A percentile compares a stretch with the other conserved stretches of the same genome.
Evolutionary conservation across 352 stramenopile genomes (phyloP).

Genomic region (Phytophthora pluvialis): DNA sequence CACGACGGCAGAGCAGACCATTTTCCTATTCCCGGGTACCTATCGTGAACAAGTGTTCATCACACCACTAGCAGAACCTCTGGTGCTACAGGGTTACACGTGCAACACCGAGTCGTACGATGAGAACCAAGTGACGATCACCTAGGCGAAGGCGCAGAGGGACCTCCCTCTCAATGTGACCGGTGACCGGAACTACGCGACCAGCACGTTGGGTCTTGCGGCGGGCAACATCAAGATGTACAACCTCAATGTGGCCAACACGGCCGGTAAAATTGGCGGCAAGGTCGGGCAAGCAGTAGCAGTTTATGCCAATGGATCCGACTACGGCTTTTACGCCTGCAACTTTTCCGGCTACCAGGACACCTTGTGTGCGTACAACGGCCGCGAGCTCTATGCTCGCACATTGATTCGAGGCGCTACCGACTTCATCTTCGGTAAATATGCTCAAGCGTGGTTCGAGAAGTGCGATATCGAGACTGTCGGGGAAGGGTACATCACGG

Average conservation of each 20-base stretch:
- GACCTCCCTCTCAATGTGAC: slow-evolving; percentile 9
- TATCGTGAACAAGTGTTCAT: slow-evolving; percentile 25
- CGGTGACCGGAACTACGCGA: background rate
- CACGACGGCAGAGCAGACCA: slow-evolving; percentile 8
- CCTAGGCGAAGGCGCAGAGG: slow-evolving; percentile 9
- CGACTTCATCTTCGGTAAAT: slow-evolving; percentile 24
- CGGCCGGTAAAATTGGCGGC: background rate
- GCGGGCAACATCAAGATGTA: slow-evolving; percentile 15
- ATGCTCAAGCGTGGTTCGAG: slow-evolving; percentile 20
- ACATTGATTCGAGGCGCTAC: slow-evolving; percentile 19
- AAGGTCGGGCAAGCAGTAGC: slow-evolving; percentile 16
- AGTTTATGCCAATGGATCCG: background rate
- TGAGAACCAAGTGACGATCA: slow-evolving; percentile 20
- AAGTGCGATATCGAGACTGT: slow-evolving; percentile 20
- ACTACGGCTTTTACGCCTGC: slow-evolving; percentile 23
- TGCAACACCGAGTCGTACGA: slow-evolving; percentile 23
- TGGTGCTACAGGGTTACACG: slow-evolving; percentile 29
- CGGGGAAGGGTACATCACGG: slow-evolving; percentile 13
- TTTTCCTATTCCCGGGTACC: slow-evolving; percentile 26
- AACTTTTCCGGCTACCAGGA: slow-evolving; percentile 26
- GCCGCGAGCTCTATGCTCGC: slow-evolving; percentile 2
- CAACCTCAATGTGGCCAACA: slow-evolving; percentile 30
- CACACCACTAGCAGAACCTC: background rate
- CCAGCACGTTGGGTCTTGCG: slow-evolving; percentile 12
- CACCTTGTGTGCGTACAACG: slow-evolving; percentile 22